Evolutionary conservation across 208 protist genomes (phyloP).

Genomic region (Acanthamoeba triangularis): DNA sequence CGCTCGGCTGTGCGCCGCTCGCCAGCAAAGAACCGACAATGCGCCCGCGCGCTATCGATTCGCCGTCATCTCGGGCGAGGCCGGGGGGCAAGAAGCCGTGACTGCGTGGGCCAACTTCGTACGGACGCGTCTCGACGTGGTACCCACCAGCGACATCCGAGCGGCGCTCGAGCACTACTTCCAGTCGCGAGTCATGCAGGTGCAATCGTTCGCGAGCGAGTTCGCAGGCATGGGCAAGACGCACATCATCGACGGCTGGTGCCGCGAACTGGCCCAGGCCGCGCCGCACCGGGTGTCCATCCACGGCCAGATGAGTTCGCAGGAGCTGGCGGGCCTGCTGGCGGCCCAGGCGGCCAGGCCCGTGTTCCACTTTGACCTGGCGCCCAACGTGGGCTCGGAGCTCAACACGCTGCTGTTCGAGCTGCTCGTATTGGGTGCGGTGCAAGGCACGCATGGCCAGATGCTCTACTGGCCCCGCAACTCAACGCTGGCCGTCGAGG

Average conservation of each 20-base stretch:
- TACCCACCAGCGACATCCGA: background rate
- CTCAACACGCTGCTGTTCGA: slow-evolving; percentile 74
- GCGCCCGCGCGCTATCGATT: background rate
- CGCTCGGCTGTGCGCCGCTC: slow-evolving; percentile 7
- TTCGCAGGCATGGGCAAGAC: slow-evolving; percentile 75
- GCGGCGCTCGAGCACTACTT: slow-evolving; percentile 25
- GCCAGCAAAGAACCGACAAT: background rate
- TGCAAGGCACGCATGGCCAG: background rate
- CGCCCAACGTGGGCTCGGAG: background rate
- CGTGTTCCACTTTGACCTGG: slow-evolving; percentile 59
- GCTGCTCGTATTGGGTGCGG: slow-evolving; percentile 17
- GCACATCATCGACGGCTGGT: slow-evolving; percentile 59
- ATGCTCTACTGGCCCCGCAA: slow-evolving; percentile 19
- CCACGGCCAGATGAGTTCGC: background rate
- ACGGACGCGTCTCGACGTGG: background rate
- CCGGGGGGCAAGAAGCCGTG: slow-evolving; percentile 18
- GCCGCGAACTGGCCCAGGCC: background rate
- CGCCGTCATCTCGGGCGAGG: slow-evolving; percentile 61
- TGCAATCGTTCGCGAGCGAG: slow-evolving; percentile 44
- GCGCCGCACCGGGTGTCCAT: background rate
- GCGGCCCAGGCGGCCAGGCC: background rate
- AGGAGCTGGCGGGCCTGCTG: slow-evolving; percentile 14
- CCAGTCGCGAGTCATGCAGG: background rate
- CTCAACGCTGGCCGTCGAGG: slow-evolving; percentile 14
- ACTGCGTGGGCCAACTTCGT: slow-evolving; percentile 5